These are phyloP conservation scores for Solanum chaucha DNA, from an alignment of 257 asterid genomes.

Conservation along the genomic window DNA sequence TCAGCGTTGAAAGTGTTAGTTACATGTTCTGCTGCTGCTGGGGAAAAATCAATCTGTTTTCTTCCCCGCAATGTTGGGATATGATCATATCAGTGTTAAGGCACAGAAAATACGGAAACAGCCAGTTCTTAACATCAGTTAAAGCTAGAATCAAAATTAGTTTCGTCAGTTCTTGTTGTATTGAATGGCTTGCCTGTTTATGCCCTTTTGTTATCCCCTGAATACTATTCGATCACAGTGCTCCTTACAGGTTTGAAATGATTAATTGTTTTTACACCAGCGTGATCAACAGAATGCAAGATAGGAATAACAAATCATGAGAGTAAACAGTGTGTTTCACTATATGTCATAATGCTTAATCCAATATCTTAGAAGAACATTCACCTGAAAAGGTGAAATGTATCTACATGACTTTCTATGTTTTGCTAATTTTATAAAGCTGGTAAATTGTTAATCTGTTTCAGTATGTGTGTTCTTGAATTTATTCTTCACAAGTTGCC, in stretches of 20 bases:
- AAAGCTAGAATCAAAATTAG: neutral
- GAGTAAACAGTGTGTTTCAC: neutral
- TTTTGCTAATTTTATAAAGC: neutral
- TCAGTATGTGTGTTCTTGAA: neutral
- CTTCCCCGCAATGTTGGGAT: neutral
- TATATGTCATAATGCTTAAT: neutral
- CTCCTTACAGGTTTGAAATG: neutral
- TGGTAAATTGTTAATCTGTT: neutral
- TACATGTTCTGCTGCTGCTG: neutral
- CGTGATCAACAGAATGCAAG: neutral
- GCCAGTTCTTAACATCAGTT: neutral
- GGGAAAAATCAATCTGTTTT: neutral
- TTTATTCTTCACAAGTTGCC: slow-evolving; percentile 6
- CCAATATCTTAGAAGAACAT: neutral
- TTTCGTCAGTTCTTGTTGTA: neutral
- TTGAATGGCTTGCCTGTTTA: neutral
- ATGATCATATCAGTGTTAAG: neutral
- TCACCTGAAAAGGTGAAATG: neutral
- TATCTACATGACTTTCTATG: neutral
- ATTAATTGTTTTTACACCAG: neutral
- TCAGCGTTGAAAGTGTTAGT: neutral
- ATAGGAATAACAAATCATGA: neutral
- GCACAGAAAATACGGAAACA: neutral
- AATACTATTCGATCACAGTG: neutral
- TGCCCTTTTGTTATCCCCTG: neutral